A percentile compares a stretch with the other conserved stretches of the same genome.
phyloP scores from a whole-genome alignment of 345 rosid genomes.

The Litchi chinensis region DNA sequence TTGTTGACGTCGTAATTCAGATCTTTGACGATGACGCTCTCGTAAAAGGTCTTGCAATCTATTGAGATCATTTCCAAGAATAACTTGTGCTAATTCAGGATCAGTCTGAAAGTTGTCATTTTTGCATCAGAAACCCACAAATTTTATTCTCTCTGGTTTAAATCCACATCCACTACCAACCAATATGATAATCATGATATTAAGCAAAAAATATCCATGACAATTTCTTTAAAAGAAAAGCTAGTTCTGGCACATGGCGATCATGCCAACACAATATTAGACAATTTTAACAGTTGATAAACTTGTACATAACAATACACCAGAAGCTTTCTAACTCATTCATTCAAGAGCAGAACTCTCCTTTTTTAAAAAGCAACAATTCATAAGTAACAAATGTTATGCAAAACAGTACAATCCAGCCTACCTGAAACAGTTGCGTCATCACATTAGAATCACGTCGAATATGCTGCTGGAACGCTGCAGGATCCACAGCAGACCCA shows the following conservation, averaged over 20 bases:
- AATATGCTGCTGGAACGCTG: slow-evolving; percentile 84
- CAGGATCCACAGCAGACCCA: slow-evolving; percentile 91
- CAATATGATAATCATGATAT: not conserved
- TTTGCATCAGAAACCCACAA: slow-evolving; percentile 3
- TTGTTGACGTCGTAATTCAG: slow-evolving; percentile 62
- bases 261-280: not conserved
- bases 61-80: slow-evolving; percentile 84
- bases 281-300: not conserved
- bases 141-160: not conserved
- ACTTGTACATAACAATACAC: not conserved
- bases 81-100: slow-evolving; percentile 89
- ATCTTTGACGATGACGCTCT: slow-evolving; percentile 69
- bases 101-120: slow-evolving; percentile 51
- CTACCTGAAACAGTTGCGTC: slow-evolving; percentile 85
- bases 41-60: slow-evolving; percentile 74
- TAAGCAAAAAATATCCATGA: not conserved
- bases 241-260: not conserved
- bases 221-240: not conserved
- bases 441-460: slow-evolving; percentile 72
- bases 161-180: not conserved
- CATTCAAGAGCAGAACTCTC: not conserved
- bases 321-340: not conserved
- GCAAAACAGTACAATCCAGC: slow-evolving; percentile 8
- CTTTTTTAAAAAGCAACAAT: not conserved
- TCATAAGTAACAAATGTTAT: not conserved